A percentile compares a stretch with the other conserved stretches of the same genome.
Evolutionary conservation across 1,284 basidiomycete genomes (phyloP).

Genomic region (Anthracocystis setariae): DNA sequence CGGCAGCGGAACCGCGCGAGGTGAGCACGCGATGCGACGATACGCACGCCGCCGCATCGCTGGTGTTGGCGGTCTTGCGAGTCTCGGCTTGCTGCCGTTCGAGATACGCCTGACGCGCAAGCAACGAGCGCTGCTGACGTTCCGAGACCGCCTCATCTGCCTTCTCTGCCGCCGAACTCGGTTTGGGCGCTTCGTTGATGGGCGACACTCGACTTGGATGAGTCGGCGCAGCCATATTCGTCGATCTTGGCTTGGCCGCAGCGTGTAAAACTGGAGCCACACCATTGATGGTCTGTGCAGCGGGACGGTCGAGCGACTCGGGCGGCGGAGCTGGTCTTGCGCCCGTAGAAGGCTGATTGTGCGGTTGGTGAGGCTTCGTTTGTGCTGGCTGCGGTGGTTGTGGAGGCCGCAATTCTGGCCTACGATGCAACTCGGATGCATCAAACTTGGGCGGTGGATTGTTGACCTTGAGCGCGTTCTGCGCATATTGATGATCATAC

Average conservation of each 20-base stretch:
- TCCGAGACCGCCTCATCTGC: slow-evolving; percentile 13
- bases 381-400: slow-evolving; percentile 13
- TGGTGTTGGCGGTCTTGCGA: slow-evolving; percentile 2
- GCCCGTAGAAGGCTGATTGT: not conserved
- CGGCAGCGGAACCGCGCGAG: slow-evolving; percentile 5
- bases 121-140: slow-evolving; percentile 38
- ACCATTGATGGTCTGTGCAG: not conserved
- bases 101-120: slow-evolving; percentile 36
- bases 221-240: not conserved
- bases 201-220: not conserved
- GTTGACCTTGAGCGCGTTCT: slow-evolving; percentile 77
- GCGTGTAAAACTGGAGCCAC: not conserved
- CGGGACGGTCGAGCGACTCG: too few species aligned
- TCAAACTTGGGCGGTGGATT: slow-evolving; percentile 52
- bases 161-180: not conserved
- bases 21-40: slow-evolving; percentile 1
- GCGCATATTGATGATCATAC: slow-evolving; percentile 89
- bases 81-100: slow-evolving; percentile 34
- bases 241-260: not conserved
- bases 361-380: not conserved
- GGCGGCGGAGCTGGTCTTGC: slow-evolving; percentile 3
- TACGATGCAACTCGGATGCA: slow-evolving; percentile 46
- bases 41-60: not conserved
- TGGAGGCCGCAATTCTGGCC: slow-evolving; percentile 37
- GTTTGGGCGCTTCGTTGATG: not conserved